Percentiles rank a stretch among this genome's conserved stretches.
These are phyloP conservation scores for Aspergillus funiculosus DNA, from an alignment of 495 filamentous ascomycete species.

Conservation along the genomic window DNA sequence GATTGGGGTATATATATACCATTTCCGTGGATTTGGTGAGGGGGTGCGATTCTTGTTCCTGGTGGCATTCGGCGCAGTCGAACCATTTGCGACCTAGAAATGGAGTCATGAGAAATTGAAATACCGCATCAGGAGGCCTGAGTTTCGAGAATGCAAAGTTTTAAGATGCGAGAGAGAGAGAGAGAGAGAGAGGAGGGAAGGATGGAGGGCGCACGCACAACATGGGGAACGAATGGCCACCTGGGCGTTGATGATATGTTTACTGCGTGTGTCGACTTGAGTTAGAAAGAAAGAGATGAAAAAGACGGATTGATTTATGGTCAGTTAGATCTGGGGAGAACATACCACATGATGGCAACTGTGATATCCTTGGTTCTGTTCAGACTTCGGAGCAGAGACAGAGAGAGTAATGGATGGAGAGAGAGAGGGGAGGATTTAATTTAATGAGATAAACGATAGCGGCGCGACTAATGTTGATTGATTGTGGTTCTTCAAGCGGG, in stretches of 20 bases:
- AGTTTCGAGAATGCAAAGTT: too few species aligned
- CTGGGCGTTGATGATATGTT: conserved; percentile 97
- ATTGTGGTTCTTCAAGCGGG: conserved; percentile 14
- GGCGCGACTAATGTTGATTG: conserved; percentile 2
- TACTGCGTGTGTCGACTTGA: conserved; percentile 53
- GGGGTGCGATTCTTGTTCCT: conserved; percentile 67
- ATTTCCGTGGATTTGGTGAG: conserved; percentile 78
- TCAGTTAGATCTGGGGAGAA: too few species aligned
- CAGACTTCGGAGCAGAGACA: too few species aligned
- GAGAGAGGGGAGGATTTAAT: background rate
- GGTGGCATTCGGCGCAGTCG: conserved; percentile 94
- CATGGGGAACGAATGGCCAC: conserved; percentile 92
- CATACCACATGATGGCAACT: conserved; percentile 9
- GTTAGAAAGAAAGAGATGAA: conserved; percentile 1
- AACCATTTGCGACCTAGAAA: conserved; percentile 86
- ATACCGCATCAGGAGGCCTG: too few species aligned
- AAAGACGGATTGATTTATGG: too few species aligned
- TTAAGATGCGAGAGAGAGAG: background rate
- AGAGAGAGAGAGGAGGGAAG: background rate
- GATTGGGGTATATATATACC: conserved; percentile 37
- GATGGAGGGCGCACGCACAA: conserved; percentile 53
- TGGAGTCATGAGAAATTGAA: background rate
- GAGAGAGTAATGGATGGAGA: too few species aligned
- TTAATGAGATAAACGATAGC: background rate
- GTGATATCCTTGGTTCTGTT: background rate